phyloP scores from a whole-genome alignment of 306 rosid species.

The Senna tora region DNA sequence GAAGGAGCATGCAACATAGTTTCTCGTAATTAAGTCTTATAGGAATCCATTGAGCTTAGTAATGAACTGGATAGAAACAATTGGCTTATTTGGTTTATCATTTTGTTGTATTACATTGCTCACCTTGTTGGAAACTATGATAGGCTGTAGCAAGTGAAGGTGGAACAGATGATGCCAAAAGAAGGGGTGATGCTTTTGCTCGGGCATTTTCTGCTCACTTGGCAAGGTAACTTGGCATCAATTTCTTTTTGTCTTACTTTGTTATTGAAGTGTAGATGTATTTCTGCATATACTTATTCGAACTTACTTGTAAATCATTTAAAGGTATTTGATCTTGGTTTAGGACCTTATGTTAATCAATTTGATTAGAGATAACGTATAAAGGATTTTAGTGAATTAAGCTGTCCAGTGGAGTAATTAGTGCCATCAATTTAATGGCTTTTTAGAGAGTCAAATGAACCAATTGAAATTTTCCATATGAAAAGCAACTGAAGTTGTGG shows the following conservation, averaged over 20 bases:
- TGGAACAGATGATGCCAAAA: constrained; percentile 94
- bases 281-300: constrained; percentile 9
- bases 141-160: constrained; percentile 99
- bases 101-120: constrained; percentile 24
- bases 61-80: constrained; percentile 20
- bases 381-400: not conserved
- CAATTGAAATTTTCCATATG: not conserved
- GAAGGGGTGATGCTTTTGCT: constrained; percentile 98
- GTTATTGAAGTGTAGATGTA: constrained; percentile 22
- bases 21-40: not conserved
- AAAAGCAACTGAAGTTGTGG: constrained; percentile 8
- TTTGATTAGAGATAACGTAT: constrained; percentile 6
- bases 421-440: too few species aligned
- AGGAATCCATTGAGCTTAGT: constrained; percentile 1
- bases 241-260: constrained; percentile 28
- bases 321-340: constrained; percentile 20
- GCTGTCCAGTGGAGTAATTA: not conserved
- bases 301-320: constrained; percentile 1
- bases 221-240: constrained; percentile 61
- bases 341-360: constrained; percentile 17
- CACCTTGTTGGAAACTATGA: constrained; percentile 38
- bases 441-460: constrained; percentile 1
- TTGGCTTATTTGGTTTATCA: constrained; percentile 28
- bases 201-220: constrained; percentile 95
- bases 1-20: not conserved